These are phyloP conservation scores for Galeopsis tetrahit DNA, from an alignment of 257 asterid species.

Conservation along the genomic window DNA sequence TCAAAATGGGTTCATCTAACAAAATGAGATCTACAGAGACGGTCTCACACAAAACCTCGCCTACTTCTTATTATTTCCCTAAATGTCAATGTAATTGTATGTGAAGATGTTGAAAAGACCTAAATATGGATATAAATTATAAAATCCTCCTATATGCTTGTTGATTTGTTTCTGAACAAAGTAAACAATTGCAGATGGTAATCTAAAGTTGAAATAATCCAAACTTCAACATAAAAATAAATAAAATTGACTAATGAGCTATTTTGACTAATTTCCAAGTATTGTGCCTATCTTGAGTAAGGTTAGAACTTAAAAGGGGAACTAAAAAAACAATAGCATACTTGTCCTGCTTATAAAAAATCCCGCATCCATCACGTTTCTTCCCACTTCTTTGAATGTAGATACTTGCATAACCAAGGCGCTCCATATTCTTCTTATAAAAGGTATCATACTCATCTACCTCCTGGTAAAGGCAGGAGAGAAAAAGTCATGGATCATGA, in stretches of 20 bases:
- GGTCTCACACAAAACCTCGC: background rate
- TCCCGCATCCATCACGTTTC: constrained; percentile 95
- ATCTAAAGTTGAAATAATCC: background rate
- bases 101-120: constrained; percentile 1
- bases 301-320: background rate
- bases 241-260: background rate
- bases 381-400: constrained; percentile 81
- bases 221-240: constrained; percentile 9
- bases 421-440: constrained; percentile 76
- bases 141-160: background rate
- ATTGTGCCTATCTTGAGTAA: background rate
- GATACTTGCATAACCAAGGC: constrained; percentile 81
- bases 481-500: constrained; percentile 12
- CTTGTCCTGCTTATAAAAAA: constrained; percentile 72
- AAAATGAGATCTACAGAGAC: background rate
- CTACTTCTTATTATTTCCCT: background rate
- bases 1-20: background rate
- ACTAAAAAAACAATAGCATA: constrained; percentile 39
- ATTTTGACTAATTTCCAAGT: constrained; percentile 13
- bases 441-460: constrained; percentile 88
- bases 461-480: constrained; percentile 53
- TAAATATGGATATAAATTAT: background rate
- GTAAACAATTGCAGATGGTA: constrained; percentile 23
- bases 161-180: background rate
- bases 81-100: background rate